Evolutionary conservation across 257 asterid species (phyloP).

Genomic region (Salvia rosmarinus): DNA sequence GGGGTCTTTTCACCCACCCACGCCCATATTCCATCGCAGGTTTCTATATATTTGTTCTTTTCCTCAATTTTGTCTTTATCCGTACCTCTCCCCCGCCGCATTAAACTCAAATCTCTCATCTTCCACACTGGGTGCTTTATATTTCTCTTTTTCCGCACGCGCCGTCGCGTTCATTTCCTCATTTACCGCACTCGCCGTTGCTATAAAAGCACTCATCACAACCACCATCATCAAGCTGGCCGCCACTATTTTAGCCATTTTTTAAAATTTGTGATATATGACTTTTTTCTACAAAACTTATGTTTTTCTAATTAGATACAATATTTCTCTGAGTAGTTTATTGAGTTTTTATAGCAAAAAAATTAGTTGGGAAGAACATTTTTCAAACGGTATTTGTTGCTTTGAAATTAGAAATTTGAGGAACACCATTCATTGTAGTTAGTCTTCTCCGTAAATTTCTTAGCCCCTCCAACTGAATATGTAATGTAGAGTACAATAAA

Average conservation of each 20-base stretch:
- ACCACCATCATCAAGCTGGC: conserved; percentile 11
- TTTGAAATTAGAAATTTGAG: background rate
- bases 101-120: no score
- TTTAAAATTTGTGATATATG: background rate
- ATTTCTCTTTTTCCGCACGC: no score
- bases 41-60: background rate
- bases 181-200: background rate
- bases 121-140: background rate
- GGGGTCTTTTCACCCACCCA: background rate
- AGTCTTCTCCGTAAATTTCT: background rate
- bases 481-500: no score
- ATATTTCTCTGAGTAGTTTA: background rate
- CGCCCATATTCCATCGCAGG: background rate
- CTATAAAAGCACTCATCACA: background rate
- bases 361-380: background rate
- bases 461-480: no score
- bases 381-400: background rate
- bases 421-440: background rate
- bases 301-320: background rate
- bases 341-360: background rate
- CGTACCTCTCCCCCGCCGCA: no score
- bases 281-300: background rate
- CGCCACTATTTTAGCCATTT: conserved; percentile 20
- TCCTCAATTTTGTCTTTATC: no score
- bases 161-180: background rate